Conservation (phyloP, 139 green algal species). For the Chlorella sorokiniana region DNA sequence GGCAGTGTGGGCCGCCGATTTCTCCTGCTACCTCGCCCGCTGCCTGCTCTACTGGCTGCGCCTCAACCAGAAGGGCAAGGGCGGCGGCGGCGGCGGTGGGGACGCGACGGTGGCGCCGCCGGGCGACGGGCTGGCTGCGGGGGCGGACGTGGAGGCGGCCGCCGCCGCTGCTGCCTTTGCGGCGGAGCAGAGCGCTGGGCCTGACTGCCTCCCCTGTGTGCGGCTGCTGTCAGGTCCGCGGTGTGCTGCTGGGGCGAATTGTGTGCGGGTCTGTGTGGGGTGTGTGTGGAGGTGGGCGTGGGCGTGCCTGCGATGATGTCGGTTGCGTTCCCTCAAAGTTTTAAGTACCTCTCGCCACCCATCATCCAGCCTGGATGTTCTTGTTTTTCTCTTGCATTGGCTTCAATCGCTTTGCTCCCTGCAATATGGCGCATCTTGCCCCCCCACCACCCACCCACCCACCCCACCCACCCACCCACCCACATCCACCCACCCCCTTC, state of each 20-base stretch:
- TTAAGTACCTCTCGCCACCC: not conserved
- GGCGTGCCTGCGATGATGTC: not conserved
- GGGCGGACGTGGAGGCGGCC: not conserved
- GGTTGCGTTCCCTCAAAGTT: not conserved
- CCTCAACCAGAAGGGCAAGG: not conserved
- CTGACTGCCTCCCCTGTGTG: constrained; percentile 17
- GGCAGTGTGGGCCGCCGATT: not conserved
- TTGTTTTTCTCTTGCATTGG: not conserved
- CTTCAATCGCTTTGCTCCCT: not conserved
- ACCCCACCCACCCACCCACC: not conserved
- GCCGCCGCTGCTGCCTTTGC: not conserved
- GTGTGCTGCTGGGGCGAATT: no score
- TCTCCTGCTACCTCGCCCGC: not conserved
- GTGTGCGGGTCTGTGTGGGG: not conserved
- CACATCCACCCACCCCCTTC: not conserved
- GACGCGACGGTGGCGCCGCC: not conserved
- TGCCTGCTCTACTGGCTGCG: constrained; percentile 11
- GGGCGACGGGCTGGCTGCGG: not conserved
- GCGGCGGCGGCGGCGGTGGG: not conserved
- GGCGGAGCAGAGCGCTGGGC: not conserved
- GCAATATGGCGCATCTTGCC: not conserved
- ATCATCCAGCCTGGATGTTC: not conserved
- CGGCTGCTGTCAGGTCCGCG: constrained; percentile 20
- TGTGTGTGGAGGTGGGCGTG: not conserved
- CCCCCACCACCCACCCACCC: not conserved